Percentiles rank a stretch among this genome's conserved stretches.
Evolutionary conservation across 805 yeast genomes (phyloP).

Genomic region (Blastobotrys attinorum): DNA sequence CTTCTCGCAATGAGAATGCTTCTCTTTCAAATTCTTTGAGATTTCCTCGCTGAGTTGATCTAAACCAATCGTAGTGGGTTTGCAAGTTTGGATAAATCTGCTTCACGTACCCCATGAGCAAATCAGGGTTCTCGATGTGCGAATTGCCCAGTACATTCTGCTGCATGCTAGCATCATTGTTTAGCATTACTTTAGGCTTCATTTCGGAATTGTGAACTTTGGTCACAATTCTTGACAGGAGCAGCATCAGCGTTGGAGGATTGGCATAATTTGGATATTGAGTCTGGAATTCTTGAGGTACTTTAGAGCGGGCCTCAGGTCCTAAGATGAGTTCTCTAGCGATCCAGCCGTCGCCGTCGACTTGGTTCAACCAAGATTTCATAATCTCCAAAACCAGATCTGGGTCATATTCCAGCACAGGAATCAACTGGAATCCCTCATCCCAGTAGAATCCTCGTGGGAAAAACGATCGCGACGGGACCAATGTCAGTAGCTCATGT

Average conservation of each 20-base stretch:
- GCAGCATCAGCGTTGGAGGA: slow-evolving; percentile 85
- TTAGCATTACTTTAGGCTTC: slow-evolving; percentile 5
- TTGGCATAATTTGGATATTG: slow-evolving; percentile 89
- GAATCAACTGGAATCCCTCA: slow-evolving; percentile 90
- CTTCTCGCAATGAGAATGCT: slow-evolving; percentile 45
- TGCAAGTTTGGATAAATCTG: slow-evolving; percentile 69
- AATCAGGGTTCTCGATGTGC: slow-evolving; percentile 46
- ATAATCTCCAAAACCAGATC: slow-evolving; percentile 74
- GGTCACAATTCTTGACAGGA: slow-evolving; percentile 42
- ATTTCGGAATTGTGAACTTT: slow-evolving; percentile 15
- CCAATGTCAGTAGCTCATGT: slow-evolving; percentile 64
- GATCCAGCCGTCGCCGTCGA: slow-evolving; percentile 93
- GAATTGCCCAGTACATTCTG: slow-evolving; percentile 32
- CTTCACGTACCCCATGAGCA: slow-evolving; percentile 31
- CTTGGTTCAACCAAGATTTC: slow-evolving; percentile 78
- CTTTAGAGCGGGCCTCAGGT: slow-evolving; percentile 79
- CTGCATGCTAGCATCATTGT: not conserved
- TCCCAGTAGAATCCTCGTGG: slow-evolving; percentile 99
- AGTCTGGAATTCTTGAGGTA: slow-evolving; percentile 72
- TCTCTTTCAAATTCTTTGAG: slow-evolving; percentile 62
- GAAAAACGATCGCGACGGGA: slow-evolving; percentile 89
- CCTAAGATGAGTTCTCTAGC: slow-evolving; percentile 95
- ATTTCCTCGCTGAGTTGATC: slow-evolving; percentile 71
- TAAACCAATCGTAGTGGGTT: slow-evolving; percentile 78
- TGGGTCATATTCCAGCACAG: slow-evolving; percentile 72